These are phyloP conservation scores for Pseudogymnoascus sp. DNA, from an alignment of 2,329 filamentous ascomycete genomes.

Conservation along the genomic window DNA sequence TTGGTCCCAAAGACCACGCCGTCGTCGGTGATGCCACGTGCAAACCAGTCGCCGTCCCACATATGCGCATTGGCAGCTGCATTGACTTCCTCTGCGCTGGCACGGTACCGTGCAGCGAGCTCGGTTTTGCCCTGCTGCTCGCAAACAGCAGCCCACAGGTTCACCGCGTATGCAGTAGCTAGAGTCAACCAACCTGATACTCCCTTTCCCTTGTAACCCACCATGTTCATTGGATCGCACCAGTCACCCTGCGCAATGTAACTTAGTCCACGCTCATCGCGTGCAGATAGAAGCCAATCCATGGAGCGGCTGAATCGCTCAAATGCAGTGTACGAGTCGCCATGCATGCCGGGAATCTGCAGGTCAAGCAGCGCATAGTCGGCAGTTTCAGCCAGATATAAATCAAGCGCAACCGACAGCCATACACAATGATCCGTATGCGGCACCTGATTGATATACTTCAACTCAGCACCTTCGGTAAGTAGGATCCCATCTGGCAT, in stretches of 20 bases:
- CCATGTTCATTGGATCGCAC: constrained; percentile 57
- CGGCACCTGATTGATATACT: constrained; percentile 55
- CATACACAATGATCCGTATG: constrained; percentile 54
- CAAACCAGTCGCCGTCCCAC: constrained; percentile 51
- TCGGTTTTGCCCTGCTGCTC: constrained; percentile 35
- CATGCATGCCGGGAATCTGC: constrained; percentile 35
- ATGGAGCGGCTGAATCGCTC: constrained; percentile 49
- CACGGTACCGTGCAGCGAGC: constrained; percentile 38
- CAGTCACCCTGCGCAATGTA: constrained; percentile 53
- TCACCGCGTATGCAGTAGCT: constrained; percentile 45
- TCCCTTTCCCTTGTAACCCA: constrained; percentile 49
- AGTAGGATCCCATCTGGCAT: constrained; percentile 52
- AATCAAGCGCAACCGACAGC: constrained; percentile 47
- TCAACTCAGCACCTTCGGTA: constrained; percentile 45
- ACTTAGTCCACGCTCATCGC: constrained; percentile 46
- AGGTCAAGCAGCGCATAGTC: constrained; percentile 44
- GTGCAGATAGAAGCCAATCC: constrained; percentile 45
- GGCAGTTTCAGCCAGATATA: constrained; percentile 47
- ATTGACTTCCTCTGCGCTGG: constrained; percentile 40
- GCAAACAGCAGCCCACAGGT: constrained; percentile 46
- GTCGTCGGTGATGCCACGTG: constrained; percentile 51
- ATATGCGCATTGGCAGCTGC: constrained; percentile 43
- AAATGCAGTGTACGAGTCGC: constrained; percentile 43
- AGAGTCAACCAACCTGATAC: constrained; percentile 53
- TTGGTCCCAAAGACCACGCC: constrained; percentile 44